Evolutionary conservation across 2,329 filamentous ascomycete species (phyloP).

Genomic region (Pestalotiopsis sp.): DNA sequence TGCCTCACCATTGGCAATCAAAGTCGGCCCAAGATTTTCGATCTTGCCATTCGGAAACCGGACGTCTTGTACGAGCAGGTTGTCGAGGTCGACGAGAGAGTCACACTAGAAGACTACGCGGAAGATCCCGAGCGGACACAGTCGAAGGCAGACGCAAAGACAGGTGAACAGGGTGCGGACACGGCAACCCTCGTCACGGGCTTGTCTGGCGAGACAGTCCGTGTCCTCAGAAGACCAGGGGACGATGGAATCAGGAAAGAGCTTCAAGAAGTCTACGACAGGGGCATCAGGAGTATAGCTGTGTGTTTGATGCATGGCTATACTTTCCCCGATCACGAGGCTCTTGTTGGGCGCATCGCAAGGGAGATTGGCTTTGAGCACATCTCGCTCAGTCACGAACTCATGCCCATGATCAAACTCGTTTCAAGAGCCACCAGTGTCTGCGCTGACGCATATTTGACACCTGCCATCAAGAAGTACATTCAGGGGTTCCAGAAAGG

Average conservation of each 20-base stretch:
- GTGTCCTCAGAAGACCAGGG: conserved; percentile 66
- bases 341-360: conserved; percentile 74
- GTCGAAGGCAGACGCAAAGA: conserved; percentile 55
- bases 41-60: conserved; percentile 82
- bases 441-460: conserved; percentile 79
- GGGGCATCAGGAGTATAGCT: conserved; percentile 78
- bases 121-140: conserved; percentile 73
- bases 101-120: conserved; percentile 89
- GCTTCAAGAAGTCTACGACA: conserved; percentile 67
- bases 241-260: conserved; percentile 58
- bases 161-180: conserved; percentile 46
- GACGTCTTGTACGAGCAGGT: conserved; percentile 85
- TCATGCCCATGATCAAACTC: conserved; percentile 91
- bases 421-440: conserved; percentile 76
- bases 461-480: conserved; percentile 78
- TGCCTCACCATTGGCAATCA: conserved; percentile 90
- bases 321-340: conserved; percentile 86
- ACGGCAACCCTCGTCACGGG: conserved; percentile 66
- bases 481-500: conserved; percentile 73
- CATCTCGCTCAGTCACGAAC: conserved; percentile 76
- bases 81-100: conserved; percentile 87
- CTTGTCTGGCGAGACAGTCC: conserved; percentile 73
- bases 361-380: conserved; percentile 81
- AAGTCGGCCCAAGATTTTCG: conserved; percentile 86
- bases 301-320: conserved; percentile 93